Conservation (phyloP, 192 early-diverging fungal species). For the Podila clonocystis region DNA sequence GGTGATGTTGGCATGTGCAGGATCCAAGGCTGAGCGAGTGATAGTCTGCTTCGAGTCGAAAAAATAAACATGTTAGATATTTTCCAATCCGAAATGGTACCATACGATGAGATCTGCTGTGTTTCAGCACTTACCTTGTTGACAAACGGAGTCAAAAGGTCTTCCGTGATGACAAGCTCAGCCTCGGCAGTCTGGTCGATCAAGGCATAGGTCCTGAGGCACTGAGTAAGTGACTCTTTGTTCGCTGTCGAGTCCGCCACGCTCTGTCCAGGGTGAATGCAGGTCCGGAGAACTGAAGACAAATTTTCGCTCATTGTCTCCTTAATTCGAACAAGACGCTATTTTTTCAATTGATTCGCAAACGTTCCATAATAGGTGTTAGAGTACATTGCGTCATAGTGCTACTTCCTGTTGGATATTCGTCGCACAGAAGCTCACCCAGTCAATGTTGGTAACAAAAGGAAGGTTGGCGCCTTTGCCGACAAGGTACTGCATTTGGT, state of each 20-base stretch:
- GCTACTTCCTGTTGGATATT: no score
- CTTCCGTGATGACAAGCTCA: conserved; percentile 67
- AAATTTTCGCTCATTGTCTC: conserved; percentile 71
- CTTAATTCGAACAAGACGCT: conserved; percentile 79
- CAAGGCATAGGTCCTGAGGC: conserved; percentile 76
- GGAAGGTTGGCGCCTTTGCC: conserved; percentile 65
- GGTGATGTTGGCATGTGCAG: neutral
- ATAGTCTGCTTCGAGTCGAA: conserved; percentile 19
- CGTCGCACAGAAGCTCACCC: conserved; percentile 59
- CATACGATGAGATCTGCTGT: neutral
- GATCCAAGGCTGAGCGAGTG: conserved; percentile 28
- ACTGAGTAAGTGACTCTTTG: conserved; percentile 69
- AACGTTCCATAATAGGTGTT: neutral
- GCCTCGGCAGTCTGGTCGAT: conserved; percentile 76
- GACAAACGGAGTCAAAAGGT: conserved; percentile 64
- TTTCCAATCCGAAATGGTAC: neutral
- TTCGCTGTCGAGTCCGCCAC: conserved; percentile 42
- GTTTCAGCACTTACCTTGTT: conserved; percentile 50
- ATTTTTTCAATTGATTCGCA: neutral
- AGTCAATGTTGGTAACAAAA: conserved; percentile 79
- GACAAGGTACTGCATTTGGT: conserved; percentile 84
- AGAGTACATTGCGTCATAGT: no score
- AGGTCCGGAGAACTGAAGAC: conserved; percentile 61
- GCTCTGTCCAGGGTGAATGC: conserved; percentile 42
- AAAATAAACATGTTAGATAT: neutral